Base-by-base conservation (phyloP, 2,329 filamentous ascomycete genomes). In the Diaporthe helianthi region DNA sequence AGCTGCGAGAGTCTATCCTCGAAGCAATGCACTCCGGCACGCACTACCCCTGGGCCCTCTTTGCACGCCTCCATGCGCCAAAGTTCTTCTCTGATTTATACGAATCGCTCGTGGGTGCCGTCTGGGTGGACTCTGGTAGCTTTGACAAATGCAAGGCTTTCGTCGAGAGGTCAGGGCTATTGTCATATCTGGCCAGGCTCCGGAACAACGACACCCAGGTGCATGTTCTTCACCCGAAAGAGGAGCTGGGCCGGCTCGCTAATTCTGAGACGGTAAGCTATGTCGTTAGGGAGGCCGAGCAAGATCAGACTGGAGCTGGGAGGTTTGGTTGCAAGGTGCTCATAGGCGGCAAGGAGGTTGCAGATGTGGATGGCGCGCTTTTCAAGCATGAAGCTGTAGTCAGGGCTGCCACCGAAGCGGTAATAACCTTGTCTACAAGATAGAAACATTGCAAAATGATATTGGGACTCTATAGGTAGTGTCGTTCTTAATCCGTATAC, bases 71-170 rank as follows among this genome's bases (percentile, higher is more conserved):
- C 0, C 83, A 85, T 17, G 85, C 90, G 0, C 87, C 87, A 19
- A 98, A 98, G 76, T 92, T 93, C 78, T 91, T 92, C 79, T 95
- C 92, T 0, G 94, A 98, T 77, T 80, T 98, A 9, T 83, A 98
- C 12, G 95, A 98, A 80, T 87, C 88, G 38, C 77, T 97, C 0
- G 79, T 98, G 0, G 95, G 93, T 0, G 94, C 94, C 0, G 85
- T 98, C 0, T 98, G 92, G 83, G 83, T 97, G 24, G 96, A 98
- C 77, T 92, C 85, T 0, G 92, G 91, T 0, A 84, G 86, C 1
- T 76, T 93, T 17, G 81, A 81, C 0, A 78, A 77, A 0, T 97
- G 93, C 74, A 82, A 85, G 61, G 75, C 65, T 0, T 84, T 98
- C 46, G 77, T 93, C 0, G 83, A 87, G 53, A 80, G 82, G 0